Evolutionary conservation across 257 asterid species (phyloP).

Genomic region (Plantago ovata): DNA sequence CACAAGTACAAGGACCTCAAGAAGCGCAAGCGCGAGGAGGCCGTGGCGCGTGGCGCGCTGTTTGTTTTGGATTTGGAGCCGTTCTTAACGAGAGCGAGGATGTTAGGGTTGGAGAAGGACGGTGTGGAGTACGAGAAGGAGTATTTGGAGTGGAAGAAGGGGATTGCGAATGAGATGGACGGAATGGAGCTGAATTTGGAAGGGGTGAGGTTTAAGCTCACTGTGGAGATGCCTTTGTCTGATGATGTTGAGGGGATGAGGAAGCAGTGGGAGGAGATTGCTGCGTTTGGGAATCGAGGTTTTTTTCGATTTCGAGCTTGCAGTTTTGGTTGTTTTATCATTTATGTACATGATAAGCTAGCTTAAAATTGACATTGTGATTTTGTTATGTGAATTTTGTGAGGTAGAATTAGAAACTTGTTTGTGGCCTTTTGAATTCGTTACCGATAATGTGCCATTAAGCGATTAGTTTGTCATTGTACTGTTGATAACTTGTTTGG

Average conservation of each 20-base stretch:
- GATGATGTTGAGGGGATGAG: slow-evolving; percentile 73
- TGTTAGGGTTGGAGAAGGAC: slow-evolving; percentile 28
- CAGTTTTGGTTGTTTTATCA: background rate
- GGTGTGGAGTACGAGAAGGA: slow-evolving; percentile 44
- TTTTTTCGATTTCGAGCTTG: slow-evolving; percentile 14
- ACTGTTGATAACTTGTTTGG: background rate
- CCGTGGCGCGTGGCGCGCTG: slow-evolving; percentile 74
- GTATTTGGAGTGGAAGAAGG: slow-evolving; percentile 68
- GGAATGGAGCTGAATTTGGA: slow-evolving; percentile 89
- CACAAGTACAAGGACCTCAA: slow-evolving; percentile 60
- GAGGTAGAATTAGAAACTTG: too few species aligned
- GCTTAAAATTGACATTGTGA: too few species aligned
- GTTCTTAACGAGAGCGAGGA: slow-evolving; percentile 35
- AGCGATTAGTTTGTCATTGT: background rate
- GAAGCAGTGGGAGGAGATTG: slow-evolving; percentile 85
- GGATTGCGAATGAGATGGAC: slow-evolving; percentile 60
- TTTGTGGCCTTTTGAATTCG: too few species aligned
- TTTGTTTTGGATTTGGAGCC: slow-evolving; percentile 65
- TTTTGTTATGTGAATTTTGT: too few species aligned
- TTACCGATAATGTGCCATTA: background rate
- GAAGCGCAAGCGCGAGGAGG: slow-evolving; percentile 92
- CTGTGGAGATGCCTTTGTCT: slow-evolving; percentile 45
- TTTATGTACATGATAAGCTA: too few species aligned
- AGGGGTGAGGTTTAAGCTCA: slow-evolving; percentile 66
- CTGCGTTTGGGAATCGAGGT: slow-evolving; percentile 80